phyloP scores from a whole-genome alignment of 768 basidiomycete genomes.

The Lentinula sp. region DNA sequence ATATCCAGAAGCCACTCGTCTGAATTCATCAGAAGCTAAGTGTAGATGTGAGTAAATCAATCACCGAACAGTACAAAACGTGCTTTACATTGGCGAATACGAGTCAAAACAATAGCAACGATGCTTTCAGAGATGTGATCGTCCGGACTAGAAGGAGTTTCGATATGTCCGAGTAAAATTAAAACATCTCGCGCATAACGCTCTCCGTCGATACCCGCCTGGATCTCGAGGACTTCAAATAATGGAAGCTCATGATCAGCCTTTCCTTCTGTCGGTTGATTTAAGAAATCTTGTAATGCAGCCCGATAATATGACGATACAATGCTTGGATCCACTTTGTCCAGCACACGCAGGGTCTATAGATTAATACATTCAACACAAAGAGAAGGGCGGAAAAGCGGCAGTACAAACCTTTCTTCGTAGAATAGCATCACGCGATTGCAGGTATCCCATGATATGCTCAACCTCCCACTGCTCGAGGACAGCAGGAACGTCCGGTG shows the following conservation, averaged over 20 bases:
- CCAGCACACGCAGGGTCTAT: constrained; percentile 58
- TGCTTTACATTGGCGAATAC: constrained; percentile 41
- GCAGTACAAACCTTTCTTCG: constrained; percentile 46
- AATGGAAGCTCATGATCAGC: constrained; percentile 40
- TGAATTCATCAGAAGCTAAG: constrained; percentile 34
- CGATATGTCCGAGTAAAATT: constrained; percentile 33
- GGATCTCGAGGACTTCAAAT: constrained; percentile 48
- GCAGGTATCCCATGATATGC: constrained; percentile 59
- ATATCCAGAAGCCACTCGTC: constrained; percentile 36
- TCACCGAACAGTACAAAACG: not conserved
- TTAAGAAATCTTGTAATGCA: constrained; percentile 30
- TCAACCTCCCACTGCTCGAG: constrained; percentile 75
- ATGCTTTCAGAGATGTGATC: constrained; percentile 45
- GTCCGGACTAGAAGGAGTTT: constrained; percentile 22
- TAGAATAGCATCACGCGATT: constrained; percentile 51
- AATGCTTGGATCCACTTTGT: constrained; percentile 51
- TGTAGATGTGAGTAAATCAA: not conserved
- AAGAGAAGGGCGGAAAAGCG: not conserved
- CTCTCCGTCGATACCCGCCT: constrained; percentile 45
- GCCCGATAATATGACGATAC: constrained; percentile 49
- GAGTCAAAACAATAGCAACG: constrained; percentile 49
- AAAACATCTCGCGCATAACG: constrained; percentile 48
- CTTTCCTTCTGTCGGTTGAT: constrained; percentile 22
- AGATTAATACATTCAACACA: constrained; percentile 10
- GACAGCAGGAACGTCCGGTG: constrained; percentile 38